Conservation (phyloP, 2,329 filamentous ascomycete species). For the Lachnellula occidentalis region DNA sequence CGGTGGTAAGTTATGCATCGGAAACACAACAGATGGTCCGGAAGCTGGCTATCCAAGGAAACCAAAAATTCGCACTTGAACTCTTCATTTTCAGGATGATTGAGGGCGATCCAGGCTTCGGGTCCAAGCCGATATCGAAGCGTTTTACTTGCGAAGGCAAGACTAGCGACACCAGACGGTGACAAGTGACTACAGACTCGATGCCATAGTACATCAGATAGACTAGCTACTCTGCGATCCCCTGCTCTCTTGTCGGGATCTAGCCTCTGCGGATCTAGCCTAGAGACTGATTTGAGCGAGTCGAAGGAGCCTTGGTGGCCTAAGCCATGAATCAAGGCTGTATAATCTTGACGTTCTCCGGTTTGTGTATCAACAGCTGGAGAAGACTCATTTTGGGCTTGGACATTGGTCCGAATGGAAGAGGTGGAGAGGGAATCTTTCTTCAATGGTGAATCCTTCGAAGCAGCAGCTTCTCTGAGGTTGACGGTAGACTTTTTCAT, state of each 20-base stretch:
- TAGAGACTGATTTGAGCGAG: constrained; percentile 13
- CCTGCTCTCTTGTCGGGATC: constrained; percentile 22
- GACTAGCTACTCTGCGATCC: constrained; percentile 39
- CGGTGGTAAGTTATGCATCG: constrained; percentile 50
- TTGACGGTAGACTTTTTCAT: background rate
- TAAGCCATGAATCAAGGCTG: constrained; percentile 28
- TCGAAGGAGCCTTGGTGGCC: constrained; percentile 27
- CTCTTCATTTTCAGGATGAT: constrained; percentile 38
- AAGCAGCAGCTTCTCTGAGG: background rate
- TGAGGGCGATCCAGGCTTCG: constrained; percentile 35
- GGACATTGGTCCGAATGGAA: background rate
- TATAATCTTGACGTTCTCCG: constrained; percentile 30
- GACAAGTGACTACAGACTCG: constrained; percentile 37
- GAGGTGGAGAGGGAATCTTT: background rate
- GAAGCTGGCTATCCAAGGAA: constrained; percentile 44
- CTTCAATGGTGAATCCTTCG: background rate
- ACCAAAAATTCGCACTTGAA: constrained; percentile 46
- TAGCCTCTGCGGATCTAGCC: background rate
- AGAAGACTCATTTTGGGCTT: background rate
- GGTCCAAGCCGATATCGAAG: constrained; percentile 39
- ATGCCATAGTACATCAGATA: constrained; percentile 43
- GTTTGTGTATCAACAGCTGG: constrained; percentile 24
- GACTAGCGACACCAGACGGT: constrained; percentile 42
- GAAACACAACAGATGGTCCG: constrained; percentile 54
- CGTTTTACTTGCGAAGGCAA: constrained; percentile 44